These are phyloP conservation scores for Phaeosphaeria sp. DNA, from an alignment of 2,329 filamentous ascomycete species.

Conservation along the genomic window DNA sequence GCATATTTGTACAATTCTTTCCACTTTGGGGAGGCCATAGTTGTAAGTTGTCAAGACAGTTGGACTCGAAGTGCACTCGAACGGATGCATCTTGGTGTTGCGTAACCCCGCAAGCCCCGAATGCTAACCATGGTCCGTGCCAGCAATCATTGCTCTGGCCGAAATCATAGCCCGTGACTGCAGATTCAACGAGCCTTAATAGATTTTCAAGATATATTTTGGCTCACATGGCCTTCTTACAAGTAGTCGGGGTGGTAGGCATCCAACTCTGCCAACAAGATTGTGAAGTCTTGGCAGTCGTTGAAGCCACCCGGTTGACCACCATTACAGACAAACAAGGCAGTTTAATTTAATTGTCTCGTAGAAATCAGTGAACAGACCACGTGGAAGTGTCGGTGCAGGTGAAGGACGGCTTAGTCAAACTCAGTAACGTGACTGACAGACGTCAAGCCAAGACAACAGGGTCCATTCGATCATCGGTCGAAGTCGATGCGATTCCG, in stretches of 20 bases:
- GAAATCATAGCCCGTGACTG: not conserved
- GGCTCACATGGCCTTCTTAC: not conserved
- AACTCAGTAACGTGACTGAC: conserved; percentile 8
- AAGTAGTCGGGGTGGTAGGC: too few species aligned
- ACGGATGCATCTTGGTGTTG: not conserved
- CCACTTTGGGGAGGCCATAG: conserved; percentile 37
- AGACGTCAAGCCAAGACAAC: conserved; percentile 18
- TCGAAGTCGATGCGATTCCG: conserved; percentile 25
- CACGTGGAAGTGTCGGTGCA: not conserved
- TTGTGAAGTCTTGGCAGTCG: too few species aligned
- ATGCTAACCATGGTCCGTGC: not conserved
- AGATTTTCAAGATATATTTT: not conserved
- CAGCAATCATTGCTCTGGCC: not conserved
- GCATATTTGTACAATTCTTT: conserved; percentile 41
- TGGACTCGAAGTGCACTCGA: not conserved
- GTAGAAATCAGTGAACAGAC: not conserved
- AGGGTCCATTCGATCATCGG: conserved; percentile 22
- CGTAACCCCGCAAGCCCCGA: conserved; percentile 10
- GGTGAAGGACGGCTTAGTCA: not conserved
- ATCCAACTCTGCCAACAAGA: too few species aligned
- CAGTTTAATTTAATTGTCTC: not conserved
- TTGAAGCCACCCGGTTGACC: too few species aligned
- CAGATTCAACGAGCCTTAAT: not conserved
- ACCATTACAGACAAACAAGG: not conserved
- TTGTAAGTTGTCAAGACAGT: not conserved